phyloP scores from a whole-genome alignment of 352 stramenopile species.

The Phytophthora parvispora region DNA sequence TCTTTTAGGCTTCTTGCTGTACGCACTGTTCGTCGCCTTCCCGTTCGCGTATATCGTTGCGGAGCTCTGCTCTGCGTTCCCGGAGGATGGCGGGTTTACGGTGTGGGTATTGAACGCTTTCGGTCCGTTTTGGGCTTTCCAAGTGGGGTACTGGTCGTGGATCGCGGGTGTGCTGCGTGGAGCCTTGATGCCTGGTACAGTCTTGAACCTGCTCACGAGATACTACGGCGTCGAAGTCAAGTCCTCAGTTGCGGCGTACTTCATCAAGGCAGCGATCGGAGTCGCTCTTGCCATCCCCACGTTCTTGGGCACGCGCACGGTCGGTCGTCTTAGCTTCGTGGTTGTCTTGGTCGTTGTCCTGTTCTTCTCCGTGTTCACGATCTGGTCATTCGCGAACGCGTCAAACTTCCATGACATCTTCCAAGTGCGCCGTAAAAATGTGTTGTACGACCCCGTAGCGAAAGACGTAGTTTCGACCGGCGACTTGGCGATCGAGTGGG shows the following conservation, averaged over 20 bases:
- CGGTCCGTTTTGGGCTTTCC: constrained; percentile 87
- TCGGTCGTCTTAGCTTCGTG: constrained; percentile 40
- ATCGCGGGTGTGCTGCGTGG: constrained; percentile 70
- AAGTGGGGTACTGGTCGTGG: constrained; percentile 86
- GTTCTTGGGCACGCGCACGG: constrained; percentile 46
- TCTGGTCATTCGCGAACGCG: constrained; percentile 46
- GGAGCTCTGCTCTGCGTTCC: constrained; percentile 92
- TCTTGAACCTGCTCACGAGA: constrained; percentile 38
- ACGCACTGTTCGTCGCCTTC: constrained; percentile 89
- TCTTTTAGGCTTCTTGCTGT: constrained; percentile 86
- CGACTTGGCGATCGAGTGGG: constrained; percentile 74
- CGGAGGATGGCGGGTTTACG: constrained; percentile 85
- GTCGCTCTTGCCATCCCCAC: constrained; percentile 46
- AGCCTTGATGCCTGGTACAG: constrained; percentile 74
- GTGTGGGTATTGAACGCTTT: constrained; percentile 94
- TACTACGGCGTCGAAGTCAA: constrained; percentile 44
- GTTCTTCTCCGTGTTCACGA: constrained; percentile 51
- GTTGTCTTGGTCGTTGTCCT: constrained; percentile 47
- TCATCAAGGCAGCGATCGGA: constrained; percentile 50
- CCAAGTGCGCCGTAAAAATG: constrained; percentile 46
- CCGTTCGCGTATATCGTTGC: constrained; percentile 93
- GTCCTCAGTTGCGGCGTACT: constrained; percentile 26
- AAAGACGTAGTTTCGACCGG: constrained; percentile 36
- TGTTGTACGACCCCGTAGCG: constrained; percentile 18
- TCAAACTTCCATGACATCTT: constrained; percentile 51